A percentile compares a stretch with the other conserved stretches of the same genome.
phyloP scores from a whole-genome alignment of 257 asterid species.

The Solanum chilense region DNA sequence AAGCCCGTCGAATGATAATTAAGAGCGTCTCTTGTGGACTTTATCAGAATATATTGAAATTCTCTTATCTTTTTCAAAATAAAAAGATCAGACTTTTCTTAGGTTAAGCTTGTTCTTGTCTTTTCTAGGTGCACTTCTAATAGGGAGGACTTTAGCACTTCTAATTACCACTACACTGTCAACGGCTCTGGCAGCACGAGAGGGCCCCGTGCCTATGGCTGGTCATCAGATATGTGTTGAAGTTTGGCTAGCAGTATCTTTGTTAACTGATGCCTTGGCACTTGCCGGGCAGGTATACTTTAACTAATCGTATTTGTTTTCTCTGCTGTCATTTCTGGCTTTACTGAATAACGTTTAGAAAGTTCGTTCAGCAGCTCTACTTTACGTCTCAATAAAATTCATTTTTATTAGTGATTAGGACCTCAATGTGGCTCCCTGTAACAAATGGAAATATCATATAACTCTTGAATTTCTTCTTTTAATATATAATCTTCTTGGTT shows the following conservation, averaged over 20 bases:
- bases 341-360: neutral
- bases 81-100: neutral
- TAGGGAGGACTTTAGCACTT: slow-evolving; percentile 74
- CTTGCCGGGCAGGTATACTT: slow-evolving; percentile 78
- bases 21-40: neutral
- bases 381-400: neutral
- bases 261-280: slow-evolving; percentile 93
- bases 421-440: neutral
- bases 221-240: slow-evolving; percentile 85
- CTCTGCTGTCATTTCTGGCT: neutral
- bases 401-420: neutral
- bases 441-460: neutral
- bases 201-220: slow-evolving; percentile 79
- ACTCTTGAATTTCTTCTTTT: neutral
- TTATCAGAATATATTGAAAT: neutral
- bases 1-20: neutral
- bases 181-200: slow-evolving; percentile 88
- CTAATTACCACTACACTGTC: slow-evolving; percentile 70
- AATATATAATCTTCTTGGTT: neutral
- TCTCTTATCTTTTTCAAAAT: neutral
- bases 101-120: slow-evolving; percentile 1
- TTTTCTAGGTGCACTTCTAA: slow-evolving; percentile 64
- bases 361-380: neutral
- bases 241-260: slow-evolving; percentile 90
- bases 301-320: neutral